phyloP scores from a whole-genome alignment of 2,329 filamentous ascomycete genomes.

The Cadophora malorum region DNA sequence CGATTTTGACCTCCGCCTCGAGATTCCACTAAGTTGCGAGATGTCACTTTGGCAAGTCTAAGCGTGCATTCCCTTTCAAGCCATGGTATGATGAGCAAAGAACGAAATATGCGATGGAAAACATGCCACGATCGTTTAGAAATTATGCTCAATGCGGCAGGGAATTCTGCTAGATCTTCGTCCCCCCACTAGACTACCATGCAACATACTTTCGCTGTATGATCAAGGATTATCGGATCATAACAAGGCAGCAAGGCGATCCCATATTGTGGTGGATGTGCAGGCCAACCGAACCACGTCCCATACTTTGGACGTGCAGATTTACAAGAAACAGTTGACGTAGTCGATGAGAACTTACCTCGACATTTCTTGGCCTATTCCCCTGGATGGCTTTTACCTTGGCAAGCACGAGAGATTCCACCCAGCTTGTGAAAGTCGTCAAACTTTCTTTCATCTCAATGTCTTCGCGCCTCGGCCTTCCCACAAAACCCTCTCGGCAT shows the following conservation, averaged over 20 bases:
- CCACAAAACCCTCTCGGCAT: slow-evolving; percentile 3
- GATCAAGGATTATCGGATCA: background rate
- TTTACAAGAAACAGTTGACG: background rate
- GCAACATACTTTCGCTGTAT: background rate
- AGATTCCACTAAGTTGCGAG: background rate
- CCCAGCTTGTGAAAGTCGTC: background rate
- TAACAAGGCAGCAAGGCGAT: background rate
- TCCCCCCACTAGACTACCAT: background rate
- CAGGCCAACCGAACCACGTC: background rate
- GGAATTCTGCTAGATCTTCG: background rate
- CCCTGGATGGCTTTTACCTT: background rate
- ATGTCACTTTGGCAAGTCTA: background rate
- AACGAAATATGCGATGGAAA: background rate
- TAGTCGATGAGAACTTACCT: background rate
- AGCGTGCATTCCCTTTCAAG: background rate
- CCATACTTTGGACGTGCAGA: background rate
- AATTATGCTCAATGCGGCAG: background rate
- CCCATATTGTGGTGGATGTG: background rate
- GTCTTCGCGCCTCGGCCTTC: slow-evolving; percentile 6
- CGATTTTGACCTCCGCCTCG: background rate
- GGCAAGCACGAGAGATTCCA: background rate
- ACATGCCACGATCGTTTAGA: background rate
- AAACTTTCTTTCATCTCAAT: background rate
- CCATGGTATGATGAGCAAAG: background rate
- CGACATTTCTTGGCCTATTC: background rate